Evolutionary conservation across 2,329 filamentous ascomycete species (phyloP), one percentile per base, ranked within the genome.

Genomic region (Fusarium continuum): DNA sequence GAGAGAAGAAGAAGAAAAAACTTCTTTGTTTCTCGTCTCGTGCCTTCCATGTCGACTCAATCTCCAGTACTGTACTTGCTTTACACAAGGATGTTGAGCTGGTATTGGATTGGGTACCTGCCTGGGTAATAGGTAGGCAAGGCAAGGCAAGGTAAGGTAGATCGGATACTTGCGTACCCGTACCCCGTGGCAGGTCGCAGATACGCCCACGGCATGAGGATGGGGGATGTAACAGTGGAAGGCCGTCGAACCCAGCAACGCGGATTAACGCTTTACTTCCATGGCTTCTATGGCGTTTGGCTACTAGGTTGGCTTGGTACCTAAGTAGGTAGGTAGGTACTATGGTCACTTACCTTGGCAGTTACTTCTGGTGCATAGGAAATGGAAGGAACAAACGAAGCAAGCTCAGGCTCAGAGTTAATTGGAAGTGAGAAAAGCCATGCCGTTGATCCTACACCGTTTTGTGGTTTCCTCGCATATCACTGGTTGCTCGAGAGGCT

Each of bases 101-200:
- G 48, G 31, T 41, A 55, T 26, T 40, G 26, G 53, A 29, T 23
- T 51, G 20, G 36, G 28, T 22, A 32, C 28, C 23, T 49, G 29
- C 10, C 34, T 40, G 25, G 32, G 52, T 31, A n/a, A n/a, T n/a
- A n/a, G n/a, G n/a, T n/a, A n/a, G n/a, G n/a, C n/a, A n/a, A n/a
- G n/a, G n/a, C 35, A 19, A 29, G 44, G 34, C 34, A 55, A 25
- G 32, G 25, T 32, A 38, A 26, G 26, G 36, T 52, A 46, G 55
- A 60, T 60, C 55, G 56, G 56, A 19, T 48, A 43, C 55, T 35
- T 61, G 47, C 55, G 41, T 55, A 52, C 26, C 51, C 40, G 51
- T 56, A 20, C 16, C 40, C 44, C 29, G 31, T 55, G 40, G 56
- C 16, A 60, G 36, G 47, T 60, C 36, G 55, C 55, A 60, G 56